Evolutionary conservation across 148 eudicot species (phyloP), one percentile per base, ranked within the genome.

Genomic region (Rhododendron ferrugineum): DNA sequence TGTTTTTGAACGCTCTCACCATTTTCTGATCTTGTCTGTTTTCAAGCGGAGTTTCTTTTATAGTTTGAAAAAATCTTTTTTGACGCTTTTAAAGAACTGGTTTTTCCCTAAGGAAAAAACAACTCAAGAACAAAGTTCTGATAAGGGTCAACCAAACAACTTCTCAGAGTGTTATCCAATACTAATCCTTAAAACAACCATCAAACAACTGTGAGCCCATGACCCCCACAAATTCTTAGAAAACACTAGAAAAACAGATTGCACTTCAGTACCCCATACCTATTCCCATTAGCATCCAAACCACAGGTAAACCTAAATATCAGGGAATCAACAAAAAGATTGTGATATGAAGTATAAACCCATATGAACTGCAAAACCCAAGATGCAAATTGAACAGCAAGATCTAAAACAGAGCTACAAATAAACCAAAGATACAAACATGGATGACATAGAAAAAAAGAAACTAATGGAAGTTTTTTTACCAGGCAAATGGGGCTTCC

Each of bases 401-500:
- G 6, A 36, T 81, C 5, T 36, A 30, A 86, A 83, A 52, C 3
- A 30, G 82, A 50, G 44, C 13, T 6, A 9, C 60, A 52, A 80
- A 32, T 52, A 18, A 22, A 80, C 18, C 11, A 50, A 79, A 79
- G 11, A 28, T 28, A 30, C 40, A 49, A 49, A 79, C 64, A 26
- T 78, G 9, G 56, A 46, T 50, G 8, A 44, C 20, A 79, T 47
- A 49, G 58, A 9, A 30, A 32, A 79, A 62, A 6, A 68, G 11
- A 49, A n/a, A 11, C 11, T 26, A 60, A 70, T 28, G 11, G 77
- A 26, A 49, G 76, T 6, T 85, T 40, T 40, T 85, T 46, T 46
- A 97, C 99, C 95, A 77, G 98, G 96, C 49, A 94, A 80, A 68
- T 92, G 93, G 86, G 99, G 94, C 85, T 95, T 97, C 98, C 97